Percentiles rank a stretch among this genome's conserved stretches.
phyloP scores from a whole-genome alignment of 805 yeast species.

The Candida jianshihensis region DNA sequence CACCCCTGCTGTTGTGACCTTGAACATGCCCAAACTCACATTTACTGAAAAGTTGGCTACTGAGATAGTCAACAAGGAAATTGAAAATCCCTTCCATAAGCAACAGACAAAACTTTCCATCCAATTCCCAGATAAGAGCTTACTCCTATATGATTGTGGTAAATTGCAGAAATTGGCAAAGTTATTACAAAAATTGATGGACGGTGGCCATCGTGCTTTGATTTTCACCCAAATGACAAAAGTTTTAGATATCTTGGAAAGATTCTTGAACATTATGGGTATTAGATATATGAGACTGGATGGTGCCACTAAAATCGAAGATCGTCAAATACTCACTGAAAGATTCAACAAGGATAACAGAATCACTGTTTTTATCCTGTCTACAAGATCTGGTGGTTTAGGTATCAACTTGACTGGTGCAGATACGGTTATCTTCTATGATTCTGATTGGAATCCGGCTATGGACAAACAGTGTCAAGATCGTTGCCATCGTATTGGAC shows the following conservation, averaged over 20 bases:
- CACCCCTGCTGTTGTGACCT: conserved; percentile 79
- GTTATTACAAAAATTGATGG: conserved; percentile 67
- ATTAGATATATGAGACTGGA: conserved; percentile 91
- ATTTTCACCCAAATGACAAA: conserved; percentile 98
- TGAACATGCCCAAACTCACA: conserved; percentile 54
- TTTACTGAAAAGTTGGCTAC: conserved; percentile 32
- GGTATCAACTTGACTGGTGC: conserved; percentile 98
- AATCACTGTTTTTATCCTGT: conserved; percentile 84
- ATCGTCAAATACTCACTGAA: conserved; percentile 90
- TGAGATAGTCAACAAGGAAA: conserved; percentile 24
- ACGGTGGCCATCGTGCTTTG: conserved; percentile 87
- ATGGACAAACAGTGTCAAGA: conserved; percentile 99
- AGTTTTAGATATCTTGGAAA: conserved; percentile 88
- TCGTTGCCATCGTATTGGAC: conserved; percentile 98
- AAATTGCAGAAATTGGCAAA: conserved; percentile 81
- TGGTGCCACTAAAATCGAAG: conserved; percentile 96
- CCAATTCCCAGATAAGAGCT: conserved; percentile 92
- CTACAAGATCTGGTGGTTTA: conserved; percentile 96
- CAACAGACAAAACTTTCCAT: conserved; percentile 82
- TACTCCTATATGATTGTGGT: conserved; percentile 94
- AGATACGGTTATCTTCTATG: conserved; percentile 96
- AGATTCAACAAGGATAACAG: conserved; percentile 80
- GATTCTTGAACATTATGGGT: conserved; percentile 90
- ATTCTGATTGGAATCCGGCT: conserved; percentile 99
- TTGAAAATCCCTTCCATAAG: conserved; percentile 59